phyloP scores from a whole-genome alignment of 768 basidiomycete species.

The Albatrellus ellisii region DNA sequence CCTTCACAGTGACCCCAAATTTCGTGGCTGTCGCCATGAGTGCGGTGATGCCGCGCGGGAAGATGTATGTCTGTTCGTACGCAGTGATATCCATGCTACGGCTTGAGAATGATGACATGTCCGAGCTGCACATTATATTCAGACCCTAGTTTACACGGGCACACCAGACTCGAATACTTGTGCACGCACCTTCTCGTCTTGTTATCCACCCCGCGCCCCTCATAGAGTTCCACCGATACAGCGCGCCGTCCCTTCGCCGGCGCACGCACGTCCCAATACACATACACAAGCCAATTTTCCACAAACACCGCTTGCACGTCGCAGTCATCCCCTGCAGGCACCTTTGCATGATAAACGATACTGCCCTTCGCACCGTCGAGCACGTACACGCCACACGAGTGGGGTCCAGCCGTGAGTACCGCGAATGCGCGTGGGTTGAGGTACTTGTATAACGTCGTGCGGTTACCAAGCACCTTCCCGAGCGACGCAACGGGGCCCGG shows the following conservation, averaged over 20 bases:
- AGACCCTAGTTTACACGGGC: not conserved
- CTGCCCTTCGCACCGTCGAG: constrained; percentile 74
- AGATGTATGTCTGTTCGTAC: constrained; percentile 57
- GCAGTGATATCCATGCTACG: constrained; percentile 39
- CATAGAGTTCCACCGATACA: constrained; percentile 82
- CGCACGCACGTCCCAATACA: constrained; percentile 58
- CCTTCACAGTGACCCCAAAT: constrained; percentile 78
- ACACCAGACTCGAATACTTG: not conserved
- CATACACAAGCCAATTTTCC: constrained; percentile 92
- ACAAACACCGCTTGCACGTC: constrained; percentile 55
- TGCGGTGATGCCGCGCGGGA: constrained; percentile 56
- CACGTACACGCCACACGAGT: constrained; percentile 54
- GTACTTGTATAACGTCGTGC: constrained; percentile 89
- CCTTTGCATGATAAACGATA: constrained; percentile 48
- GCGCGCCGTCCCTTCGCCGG: constrained; percentile 55
- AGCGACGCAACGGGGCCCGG: constrained; percentile 54
- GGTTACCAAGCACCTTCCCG: constrained; percentile 78
- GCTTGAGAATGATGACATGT: constrained; percentile 40
- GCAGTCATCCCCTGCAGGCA: constrained; percentile 39
- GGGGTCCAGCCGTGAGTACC: constrained; percentile 34
- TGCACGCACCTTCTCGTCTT: constrained; percentile 54
- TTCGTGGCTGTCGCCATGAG: constrained; percentile 71
- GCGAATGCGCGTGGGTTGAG: constrained; percentile 72
- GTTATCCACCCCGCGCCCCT: constrained; percentile 53
- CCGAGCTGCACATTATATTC: constrained; percentile 26